Evolutionary conservation across 1,139 yeast species (phyloP).

Genomic region (Hansenula anomala): DNA sequence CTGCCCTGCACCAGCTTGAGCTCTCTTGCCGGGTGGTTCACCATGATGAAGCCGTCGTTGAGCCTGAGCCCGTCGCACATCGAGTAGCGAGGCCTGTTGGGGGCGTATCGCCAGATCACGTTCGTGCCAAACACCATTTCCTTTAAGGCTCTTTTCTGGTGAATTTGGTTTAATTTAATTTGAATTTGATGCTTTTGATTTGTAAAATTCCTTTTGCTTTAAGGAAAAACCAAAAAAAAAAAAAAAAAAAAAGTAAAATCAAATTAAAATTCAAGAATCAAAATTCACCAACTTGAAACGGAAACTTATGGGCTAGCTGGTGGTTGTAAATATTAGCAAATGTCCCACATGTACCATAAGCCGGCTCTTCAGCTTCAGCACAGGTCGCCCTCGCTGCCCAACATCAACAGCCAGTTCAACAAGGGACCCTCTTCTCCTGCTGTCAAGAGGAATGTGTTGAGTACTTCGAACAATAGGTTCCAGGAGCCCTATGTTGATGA

Average conservation of each 20-base stretch:
- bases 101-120: constrained; percentile 21
- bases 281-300: too few species aligned
- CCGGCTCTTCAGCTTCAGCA: not conserved
- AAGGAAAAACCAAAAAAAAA: too few species aligned
- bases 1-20: constrained; percentile 3
- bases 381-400: constrained; percentile 1
- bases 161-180: too few species aligned
- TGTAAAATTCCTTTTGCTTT: too few species aligned
- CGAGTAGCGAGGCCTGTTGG: constrained; percentile 9
- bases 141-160: not conserved
- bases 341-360: not conserved
- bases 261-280: too few species aligned
- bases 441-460: not conserved
- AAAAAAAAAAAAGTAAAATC: not conserved
- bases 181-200: too few species aligned
- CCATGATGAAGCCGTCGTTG: constrained; percentile 9
- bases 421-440: not conserved
- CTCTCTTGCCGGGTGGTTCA: constrained; percentile 1
- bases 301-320: too few species aligned
- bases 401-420: constrained; percentile 2
- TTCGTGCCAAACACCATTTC: constrained; percentile 19
- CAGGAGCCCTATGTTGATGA: too few species aligned
- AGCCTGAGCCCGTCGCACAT: constrained; percentile 16
- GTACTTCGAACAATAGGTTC: not conserved
- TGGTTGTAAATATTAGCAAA: too few species aligned